Percentiles rank a stretch among this genome's conserved stretches.
Conservation (phyloP, 1,284 basidiomycete genomes). For the Kalmanozyma brasiliensis region DNA sequence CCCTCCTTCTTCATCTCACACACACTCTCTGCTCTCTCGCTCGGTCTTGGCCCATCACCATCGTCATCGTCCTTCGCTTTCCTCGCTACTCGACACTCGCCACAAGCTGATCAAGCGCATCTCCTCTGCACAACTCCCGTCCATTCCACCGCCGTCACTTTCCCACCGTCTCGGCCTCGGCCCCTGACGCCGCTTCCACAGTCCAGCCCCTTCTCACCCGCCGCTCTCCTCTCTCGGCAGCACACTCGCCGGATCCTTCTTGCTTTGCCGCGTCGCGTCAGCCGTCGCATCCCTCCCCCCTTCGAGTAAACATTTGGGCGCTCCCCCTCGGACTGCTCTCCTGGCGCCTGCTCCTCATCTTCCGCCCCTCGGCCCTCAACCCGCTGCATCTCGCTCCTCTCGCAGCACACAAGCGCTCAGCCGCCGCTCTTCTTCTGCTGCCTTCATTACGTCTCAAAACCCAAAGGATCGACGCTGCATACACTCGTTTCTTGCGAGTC, state of each 20-base stretch:
- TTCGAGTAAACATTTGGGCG: constrained; percentile 27
- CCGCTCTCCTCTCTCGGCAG: constrained; percentile 6
- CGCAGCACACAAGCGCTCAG: constrained; percentile 17
- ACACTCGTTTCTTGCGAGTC: constrained; percentile 8
- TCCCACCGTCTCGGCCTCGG: neutral
- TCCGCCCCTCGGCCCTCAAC: neutral
- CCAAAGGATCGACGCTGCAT: constrained; percentile 40
- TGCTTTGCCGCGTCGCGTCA: constrained; percentile 26
- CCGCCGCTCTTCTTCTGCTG: constrained; percentile 15
- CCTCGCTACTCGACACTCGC: constrained; percentile 4
- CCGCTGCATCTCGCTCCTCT: neutral
- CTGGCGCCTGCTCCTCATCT: constrained; percentile 3
- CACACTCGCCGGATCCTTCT: too few relatives aligned
- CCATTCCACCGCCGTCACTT: neutral
- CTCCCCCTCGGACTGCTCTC: constrained; percentile 3
- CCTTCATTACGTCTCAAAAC: constrained; percentile 25
- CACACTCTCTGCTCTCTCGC: constrained; percentile 1
- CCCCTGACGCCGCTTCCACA: constrained; percentile 13
- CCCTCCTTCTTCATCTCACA: constrained; percentile 4
- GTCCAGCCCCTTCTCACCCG: constrained; percentile 11
- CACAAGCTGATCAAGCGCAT: neutral
- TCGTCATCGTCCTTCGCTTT: constrained; percentile 10
- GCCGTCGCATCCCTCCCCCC: neutral
- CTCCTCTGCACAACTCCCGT: neutral
- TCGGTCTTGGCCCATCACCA: constrained; percentile 8